A percentile compares a stretch with the other conserved stretches of the same genome.
These are phyloP conservation scores for Podila verticillata DNA, from an alignment of 192 early-diverging fungal genomes.

Conservation along the genomic window DNA sequence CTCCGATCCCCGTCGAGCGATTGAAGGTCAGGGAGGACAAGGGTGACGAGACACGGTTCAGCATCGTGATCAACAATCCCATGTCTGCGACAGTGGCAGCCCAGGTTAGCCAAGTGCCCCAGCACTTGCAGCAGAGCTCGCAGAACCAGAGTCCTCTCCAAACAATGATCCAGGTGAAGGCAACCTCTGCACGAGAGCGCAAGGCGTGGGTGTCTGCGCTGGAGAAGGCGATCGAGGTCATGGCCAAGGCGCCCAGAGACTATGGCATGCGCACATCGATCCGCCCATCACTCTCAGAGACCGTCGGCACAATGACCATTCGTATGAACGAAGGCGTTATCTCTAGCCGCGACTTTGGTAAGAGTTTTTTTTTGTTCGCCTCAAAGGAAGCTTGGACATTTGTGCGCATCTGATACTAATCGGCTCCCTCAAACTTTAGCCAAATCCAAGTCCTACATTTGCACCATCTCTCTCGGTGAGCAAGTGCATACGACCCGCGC, in stretches of 20 bases:
- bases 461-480: conserved; percentile 22
- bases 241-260: conserved; percentile 31
- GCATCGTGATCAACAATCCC: conserved; percentile 4
- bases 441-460: conserved; percentile 34
- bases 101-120: conserved; percentile 9
- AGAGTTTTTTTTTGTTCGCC: background rate
- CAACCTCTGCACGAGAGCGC: conserved; percentile 15
- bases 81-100: background rate
- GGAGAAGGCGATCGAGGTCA: conserved; percentile 24
- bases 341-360: conserved; percentile 36
- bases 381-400: background rate
- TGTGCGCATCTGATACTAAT: background rate
- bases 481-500: conserved; percentile 28
- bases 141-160: background rate
- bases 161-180: conserved; percentile 28
- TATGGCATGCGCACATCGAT: conserved; percentile 42
- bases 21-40: conserved; percentile 12
- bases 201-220: conserved; percentile 16
- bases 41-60: conserved; percentile 22
- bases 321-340: conserved; percentile 20
- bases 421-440: background rate
- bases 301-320: conserved; percentile 39
- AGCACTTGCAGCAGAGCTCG: conserved; percentile 9
- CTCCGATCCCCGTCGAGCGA: conserved; percentile 29
- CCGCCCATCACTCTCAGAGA: conserved; percentile 32